These are phyloP conservation scores for Umbilicus rupestris DNA, from an alignment of 164 flowering plant species.

Conservation along the genomic window DNA sequence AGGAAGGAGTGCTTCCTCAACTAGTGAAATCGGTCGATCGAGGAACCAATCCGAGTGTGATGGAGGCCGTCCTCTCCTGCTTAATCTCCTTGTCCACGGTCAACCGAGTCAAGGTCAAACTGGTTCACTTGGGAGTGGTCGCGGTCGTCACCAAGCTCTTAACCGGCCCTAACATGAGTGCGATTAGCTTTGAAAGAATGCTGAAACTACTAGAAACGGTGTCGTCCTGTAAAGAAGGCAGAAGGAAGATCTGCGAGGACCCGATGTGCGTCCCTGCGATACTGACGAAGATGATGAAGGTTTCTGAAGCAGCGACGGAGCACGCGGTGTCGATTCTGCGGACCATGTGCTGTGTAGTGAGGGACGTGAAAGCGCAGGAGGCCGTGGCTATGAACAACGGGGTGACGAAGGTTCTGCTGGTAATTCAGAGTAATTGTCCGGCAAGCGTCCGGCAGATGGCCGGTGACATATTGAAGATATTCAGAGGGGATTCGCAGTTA, in stretches of 20 bases:
- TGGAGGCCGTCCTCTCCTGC: conserved; percentile 41
- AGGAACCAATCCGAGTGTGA: conserved; percentile 20
- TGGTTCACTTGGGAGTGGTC: conserved; percentile 41
- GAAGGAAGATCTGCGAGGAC: conserved; percentile 45
- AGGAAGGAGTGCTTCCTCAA: conserved; percentile 29
- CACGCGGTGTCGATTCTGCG: conserved; percentile 66
- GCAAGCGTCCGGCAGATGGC: conserved; percentile 60
- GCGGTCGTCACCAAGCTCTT: conserved; percentile 21
- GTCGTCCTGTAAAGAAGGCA: conserved; percentile 50
- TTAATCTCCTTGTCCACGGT: conserved; percentile 32
- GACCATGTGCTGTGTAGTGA: conserved; percentile 57
- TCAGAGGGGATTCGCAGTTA: conserved; percentile 43
- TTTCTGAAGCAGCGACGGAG: conserved; percentile 60
- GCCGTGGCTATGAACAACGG: conserved; percentile 54
- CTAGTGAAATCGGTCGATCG: conserved; percentile 22
- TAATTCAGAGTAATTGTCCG: conserved; percentile 82
- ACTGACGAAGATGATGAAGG: conserved; percentile 50
- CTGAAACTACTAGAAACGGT: conserved; percentile 49
- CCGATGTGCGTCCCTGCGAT: conserved; percentile 32
- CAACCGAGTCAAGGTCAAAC: conserved; percentile 24
- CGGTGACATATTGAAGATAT: conserved; percentile 59
- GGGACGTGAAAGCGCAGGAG: conserved; percentile 49
- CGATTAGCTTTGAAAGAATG: conserved; percentile 30
- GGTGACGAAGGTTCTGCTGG: conserved; percentile 61
- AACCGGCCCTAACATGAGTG: conserved; percentile 16